Evolutionary conservation across 176 grass and related monocot species (phyloP).

Genomic region (Ensete glaucum): DNA sequence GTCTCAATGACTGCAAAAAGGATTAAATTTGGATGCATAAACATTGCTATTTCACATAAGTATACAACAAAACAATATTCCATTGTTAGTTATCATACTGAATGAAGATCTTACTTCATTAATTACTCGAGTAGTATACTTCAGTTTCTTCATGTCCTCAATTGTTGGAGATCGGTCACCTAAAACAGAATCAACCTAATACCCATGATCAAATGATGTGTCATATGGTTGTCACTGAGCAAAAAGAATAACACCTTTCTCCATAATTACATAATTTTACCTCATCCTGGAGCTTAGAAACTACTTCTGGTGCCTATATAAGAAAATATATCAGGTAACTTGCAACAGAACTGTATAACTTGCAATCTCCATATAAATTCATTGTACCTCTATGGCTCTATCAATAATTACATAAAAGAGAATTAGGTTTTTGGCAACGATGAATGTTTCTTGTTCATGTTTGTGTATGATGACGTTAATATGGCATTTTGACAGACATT

Average conservation of each 20-base stretch:
- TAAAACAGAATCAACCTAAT: slow-evolving; percentile 75
- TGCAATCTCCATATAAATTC: not conserved
- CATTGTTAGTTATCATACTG: not conserved
- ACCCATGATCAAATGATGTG: slow-evolving; percentile 15
- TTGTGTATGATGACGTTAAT: not conserved
- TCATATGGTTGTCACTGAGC: not conserved
- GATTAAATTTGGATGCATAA: slow-evolving; percentile 3
- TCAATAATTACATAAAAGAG: not conserved
- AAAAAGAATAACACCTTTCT: not conserved
- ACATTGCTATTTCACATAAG: not conserved
- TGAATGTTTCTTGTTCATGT: too few relatives aligned
- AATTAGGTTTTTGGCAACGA: not conserved
- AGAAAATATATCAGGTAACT: slow-evolving; percentile 7
- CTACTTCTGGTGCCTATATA: slow-evolving; percentile 63
- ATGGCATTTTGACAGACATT: not conserved
- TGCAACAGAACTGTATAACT: not conserved
- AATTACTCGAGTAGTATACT: slow-evolving; percentile 87
- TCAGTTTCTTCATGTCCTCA: slow-evolving; percentile 81
- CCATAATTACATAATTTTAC: slow-evolving; percentile 26
- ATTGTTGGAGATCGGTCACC: slow-evolving; percentile 67
- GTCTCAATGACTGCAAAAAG: slow-evolving; percentile 78
- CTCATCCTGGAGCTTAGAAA: slow-evolving; percentile 91
- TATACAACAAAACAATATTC: slow-evolving; percentile 1
- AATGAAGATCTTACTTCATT: slow-evolving; percentile 63
- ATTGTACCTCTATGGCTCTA: not conserved